Evolutionary conservation across 1,139 yeast genomes (phyloP).

Genomic region (Suhomyces bokatorum): DNA sequence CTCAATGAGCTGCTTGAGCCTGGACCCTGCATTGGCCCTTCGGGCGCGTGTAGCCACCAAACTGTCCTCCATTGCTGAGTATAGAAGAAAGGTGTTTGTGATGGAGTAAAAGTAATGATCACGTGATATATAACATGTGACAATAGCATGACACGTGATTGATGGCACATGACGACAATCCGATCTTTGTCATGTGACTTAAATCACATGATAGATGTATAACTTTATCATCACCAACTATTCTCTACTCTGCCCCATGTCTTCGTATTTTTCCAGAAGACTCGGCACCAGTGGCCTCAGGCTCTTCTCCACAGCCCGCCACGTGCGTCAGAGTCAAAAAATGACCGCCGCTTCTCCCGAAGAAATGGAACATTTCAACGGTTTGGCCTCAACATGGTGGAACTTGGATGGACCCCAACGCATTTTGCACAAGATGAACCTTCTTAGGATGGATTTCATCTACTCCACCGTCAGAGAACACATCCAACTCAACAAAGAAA

Average conservation of each 20-base stretch:
- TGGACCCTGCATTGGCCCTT: constrained; percentile 89
- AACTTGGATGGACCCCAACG: constrained; percentile 91
- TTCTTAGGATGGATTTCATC: constrained; percentile 84
- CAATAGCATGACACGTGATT: too few species aligned
- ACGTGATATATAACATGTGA: not conserved
- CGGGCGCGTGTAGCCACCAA: constrained; percentile 72
- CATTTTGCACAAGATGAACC: constrained; percentile 90
- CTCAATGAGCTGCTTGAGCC: constrained; percentile 70
- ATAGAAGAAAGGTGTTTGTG: not conserved
- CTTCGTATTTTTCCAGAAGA: not conserved
- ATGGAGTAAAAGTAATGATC: not conserved
- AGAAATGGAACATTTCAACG: constrained; percentile 80
- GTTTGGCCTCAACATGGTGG: constrained; percentile 94
- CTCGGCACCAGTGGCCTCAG: not conserved
- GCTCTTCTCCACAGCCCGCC: not conserved
- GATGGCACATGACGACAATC: not conserved
- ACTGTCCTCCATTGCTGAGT: constrained; percentile 34
- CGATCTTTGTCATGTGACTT: too few species aligned
- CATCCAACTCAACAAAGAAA: constrained; percentile 44
- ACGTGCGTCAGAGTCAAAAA: constrained; percentile 9
- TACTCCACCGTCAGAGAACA: constrained; percentile 54
- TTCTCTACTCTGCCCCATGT: not conserved
- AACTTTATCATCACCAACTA: too few species aligned
- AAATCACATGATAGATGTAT: too few species aligned
- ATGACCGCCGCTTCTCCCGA: constrained; percentile 38